Evolutionary conservation across 225 moss, liverwort and hornwort species (phyloP).

Genomic region (Straminergon stramineum): DNA sequence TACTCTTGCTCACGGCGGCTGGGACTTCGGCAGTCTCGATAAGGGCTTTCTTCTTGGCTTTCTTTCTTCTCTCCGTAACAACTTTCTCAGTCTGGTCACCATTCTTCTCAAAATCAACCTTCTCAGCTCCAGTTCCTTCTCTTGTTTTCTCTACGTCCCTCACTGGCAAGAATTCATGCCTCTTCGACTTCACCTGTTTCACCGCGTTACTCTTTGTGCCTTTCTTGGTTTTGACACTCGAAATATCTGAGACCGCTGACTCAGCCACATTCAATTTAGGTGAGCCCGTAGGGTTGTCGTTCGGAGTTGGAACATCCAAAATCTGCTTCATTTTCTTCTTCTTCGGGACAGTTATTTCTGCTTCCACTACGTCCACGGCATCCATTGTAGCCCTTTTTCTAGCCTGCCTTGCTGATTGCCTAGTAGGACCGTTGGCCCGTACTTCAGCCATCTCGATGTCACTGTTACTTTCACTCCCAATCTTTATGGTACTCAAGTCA

Average conservation of each 20-base stretch:
- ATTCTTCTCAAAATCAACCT: slow-evolving; percentile 1
- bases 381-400: slow-evolving; percentile 34
- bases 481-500: slow-evolving; percentile 12
- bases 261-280: neutral
- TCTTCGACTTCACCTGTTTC: slow-evolving; percentile 7
- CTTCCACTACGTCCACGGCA: neutral
- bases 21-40: slow-evolving; percentile 3
- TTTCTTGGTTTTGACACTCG: slow-evolving; percentile 12
- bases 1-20: neutral
- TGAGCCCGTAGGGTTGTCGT: neutral
- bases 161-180: neutral
- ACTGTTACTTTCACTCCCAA: neutral
- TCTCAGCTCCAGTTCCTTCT: neutral
- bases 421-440: slow-evolving; percentile 5
- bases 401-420: slow-evolving; percentile 40
- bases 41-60: slow-evolving; percentile 19
- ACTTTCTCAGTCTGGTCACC: neutral
- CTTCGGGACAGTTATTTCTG: slow-evolving; percentile 18
- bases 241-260: slow-evolving; percentile 14
- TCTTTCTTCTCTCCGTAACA: slow-evolving; percentile 28
- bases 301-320: slow-evolving; percentile 15
- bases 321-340: slow-evolving; percentile 34
- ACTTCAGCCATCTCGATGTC: slow-evolving; percentile 29
- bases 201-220: neutral
- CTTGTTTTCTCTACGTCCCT: neutral